Base-by-base conservation (phyloP, 140 eudicot genomes). In the Senecio squalidus region DNA sequence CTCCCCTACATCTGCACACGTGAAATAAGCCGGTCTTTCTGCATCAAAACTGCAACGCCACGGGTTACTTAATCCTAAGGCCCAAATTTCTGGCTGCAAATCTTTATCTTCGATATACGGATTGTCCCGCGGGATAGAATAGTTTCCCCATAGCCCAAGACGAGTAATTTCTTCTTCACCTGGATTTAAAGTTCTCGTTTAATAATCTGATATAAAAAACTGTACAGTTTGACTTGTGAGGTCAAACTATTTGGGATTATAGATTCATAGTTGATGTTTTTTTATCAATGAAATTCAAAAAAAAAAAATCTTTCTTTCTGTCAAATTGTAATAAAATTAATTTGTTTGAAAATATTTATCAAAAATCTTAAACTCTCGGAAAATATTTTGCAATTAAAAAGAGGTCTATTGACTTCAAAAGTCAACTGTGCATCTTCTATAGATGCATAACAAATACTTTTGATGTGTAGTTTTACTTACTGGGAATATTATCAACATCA, bases 41-140 rank as follows among this genome's bases (percentile, higher is more conserved):
- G 94, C 71, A 52, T 90, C 97, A 40, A 86, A 90, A 27, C 92
- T 85, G 66, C 97, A 90, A 47, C 94, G 80, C 95, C 97, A 90
- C 10, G 95, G 95, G 57, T 86, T 80, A 43, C 76, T 55, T 4
- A 90, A 64, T 52, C 97, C 95, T 11, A 78, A 5, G 29, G 95
- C 97, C 94, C 91, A 90, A 25, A 90, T 86, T 72, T 90, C 97
- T 8, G 86, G 86, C 54, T 34, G 79, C 56, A 78, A 71, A 5
- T 74, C 94, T 44, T 69, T 66, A 45, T 90, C 97, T 16, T 70
- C 50, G 27, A 27, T 55, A 41, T 78, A 86, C 1, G 97, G 95
- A 55, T 90, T 90, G 73, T 90, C 95, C 18, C 60, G 58, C 8
- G 97, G 97, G 64, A 90, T 83, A 1, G 94, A 70, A 74, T 90